Conservation (phyloP, 352 stramenopile species). For the Pythium aquatile region DNA sequence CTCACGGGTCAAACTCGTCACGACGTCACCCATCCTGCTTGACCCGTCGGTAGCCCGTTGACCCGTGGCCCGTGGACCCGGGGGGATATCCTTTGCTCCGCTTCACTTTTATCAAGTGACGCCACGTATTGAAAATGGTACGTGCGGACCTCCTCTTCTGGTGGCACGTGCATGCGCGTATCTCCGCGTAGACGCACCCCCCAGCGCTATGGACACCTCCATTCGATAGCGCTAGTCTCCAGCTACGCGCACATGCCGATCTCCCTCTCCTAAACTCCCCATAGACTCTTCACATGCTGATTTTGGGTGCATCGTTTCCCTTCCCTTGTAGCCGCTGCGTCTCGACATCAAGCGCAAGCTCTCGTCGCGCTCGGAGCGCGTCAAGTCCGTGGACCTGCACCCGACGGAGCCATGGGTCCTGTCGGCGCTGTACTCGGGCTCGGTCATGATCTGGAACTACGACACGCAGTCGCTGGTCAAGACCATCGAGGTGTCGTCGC, state of each 20-base stretch:
- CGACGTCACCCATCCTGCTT: too few species aligned
- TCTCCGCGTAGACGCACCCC: not conserved
- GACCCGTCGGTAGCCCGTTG: not conserved
- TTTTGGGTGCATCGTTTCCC: not conserved
- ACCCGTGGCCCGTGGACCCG: conserved; percentile 1
- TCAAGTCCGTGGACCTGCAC: conserved; percentile 99
- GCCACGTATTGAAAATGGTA: conserved; percentile 33
- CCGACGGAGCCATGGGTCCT: conserved; percentile 97
- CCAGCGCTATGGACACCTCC: not conserved
- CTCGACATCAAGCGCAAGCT: conserved; percentile 94
- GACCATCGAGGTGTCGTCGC: conserved; percentile 96
- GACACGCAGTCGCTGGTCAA: conserved; percentile 94
- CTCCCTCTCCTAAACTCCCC: not conserved
- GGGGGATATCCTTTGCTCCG: conserved; percentile 25
- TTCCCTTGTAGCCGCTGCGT: conserved; percentile 52
- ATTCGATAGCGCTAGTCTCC: conserved; percentile 11
- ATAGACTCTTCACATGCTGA: not conserved
- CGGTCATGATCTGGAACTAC: conserved; percentile 99
- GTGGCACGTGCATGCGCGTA: not conserved
- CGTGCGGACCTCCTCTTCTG: not conserved
- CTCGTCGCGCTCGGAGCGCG: conserved; percentile 93
- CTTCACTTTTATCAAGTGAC: conserved; percentile 22
- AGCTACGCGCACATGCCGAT: not conserved
- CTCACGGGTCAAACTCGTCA: not conserved
- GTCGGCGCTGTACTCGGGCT: conserved; percentile 96